These are phyloP conservation scores for Lodderomyces jiufengensis DNA, from an alignment of 1,139 yeast genomes.

Conservation along the genomic window DNA sequence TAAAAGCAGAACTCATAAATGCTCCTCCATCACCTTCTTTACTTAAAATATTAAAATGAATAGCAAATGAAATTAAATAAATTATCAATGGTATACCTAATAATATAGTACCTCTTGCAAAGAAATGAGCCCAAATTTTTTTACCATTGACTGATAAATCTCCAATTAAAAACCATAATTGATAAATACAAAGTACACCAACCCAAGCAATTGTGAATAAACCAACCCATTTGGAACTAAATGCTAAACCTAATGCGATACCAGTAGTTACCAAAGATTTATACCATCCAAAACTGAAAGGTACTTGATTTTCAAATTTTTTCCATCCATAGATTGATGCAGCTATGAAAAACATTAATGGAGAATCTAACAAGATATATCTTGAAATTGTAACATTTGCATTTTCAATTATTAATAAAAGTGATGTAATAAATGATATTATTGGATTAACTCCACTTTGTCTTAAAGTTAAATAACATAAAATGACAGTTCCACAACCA, in stretches of 20 bases:
- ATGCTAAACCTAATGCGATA: conserved; percentile 80
- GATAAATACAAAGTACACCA: conserved; percentile 70
- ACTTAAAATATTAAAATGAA: conserved; percentile 70
- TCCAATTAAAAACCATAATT: conserved; percentile 85
- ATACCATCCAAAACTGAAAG: conserved; percentile 71
- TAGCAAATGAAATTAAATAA: conserved; percentile 68
- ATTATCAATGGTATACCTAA: conserved; percentile 67
- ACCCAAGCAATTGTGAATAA: conserved; percentile 92
- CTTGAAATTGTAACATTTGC: conserved; percentile 86
- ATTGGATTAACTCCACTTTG: conserved; percentile 83
- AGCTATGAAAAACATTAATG: conserved; percentile 87
- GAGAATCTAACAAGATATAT: conserved; percentile 86
- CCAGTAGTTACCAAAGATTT: conserved; percentile 72
- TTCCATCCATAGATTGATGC: conserved; percentile 77
- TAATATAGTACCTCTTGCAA: conserved; percentile 54
- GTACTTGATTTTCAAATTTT: conserved; percentile 73
- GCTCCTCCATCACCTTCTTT: conserved; percentile 87
- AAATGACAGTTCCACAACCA: conserved; percentile 76
- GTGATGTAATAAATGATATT: conserved; percentile 65
- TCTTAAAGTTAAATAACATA: conserved; percentile 78
- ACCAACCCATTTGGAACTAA: conserved; percentile 96
- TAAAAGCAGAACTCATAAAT: conserved; percentile 87
- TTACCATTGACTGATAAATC: conserved; percentile 64
- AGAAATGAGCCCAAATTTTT: conserved; percentile 50
- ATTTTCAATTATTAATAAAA: conserved; percentile 75